Evolutionary conservation across 2,329 filamentous ascomycete genomes (phyloP), one percentile per base, ranked within the genome.

Genomic region (Seiridium unicorne): DNA sequence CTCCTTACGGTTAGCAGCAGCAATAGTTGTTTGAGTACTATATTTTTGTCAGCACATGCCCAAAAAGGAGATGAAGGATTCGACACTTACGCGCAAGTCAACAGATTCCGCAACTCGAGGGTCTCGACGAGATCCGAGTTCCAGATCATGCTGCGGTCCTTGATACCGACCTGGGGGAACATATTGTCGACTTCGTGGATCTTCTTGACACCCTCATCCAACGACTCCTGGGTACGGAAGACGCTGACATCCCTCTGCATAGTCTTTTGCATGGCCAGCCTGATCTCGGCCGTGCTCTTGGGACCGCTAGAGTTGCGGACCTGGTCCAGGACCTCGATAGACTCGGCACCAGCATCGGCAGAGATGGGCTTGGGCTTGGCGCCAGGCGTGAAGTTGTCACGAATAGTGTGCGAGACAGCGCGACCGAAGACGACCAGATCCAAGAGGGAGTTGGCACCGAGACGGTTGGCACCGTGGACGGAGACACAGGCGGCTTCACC

Each of bases 71-170:
- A 26, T 26, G 18, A 26, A 1, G 18, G 18, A 26, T 26, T 26
- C 18, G 18, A 55, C 64, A 90, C 89, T 81, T 88, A 92, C 87
- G 93, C 94, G 88, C 95, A 98, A 72, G 95, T 98, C 74, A 99
- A 82, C 72, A 99, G 79, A 79, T 99, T 99, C 73, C 93, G 87
- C 73, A 98, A 84, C 81, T 99, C 95, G 60, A 99, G 87, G 6
- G 94, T 96, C 85, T 98, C 94, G 63, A 97, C 92, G 44, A 98
- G 87, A 73, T 98, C 94, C 32, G 91, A 93, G 88, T 98, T 98
- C 94, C 94, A 98, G 83, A 98, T 98, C 94, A 98, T 97, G 85
- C 92, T 96, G 78, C 95, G 91, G 79, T 98, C 94, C 87, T 97
- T 96, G 81, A 92, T 97, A 72, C 92, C 92, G 69, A 98, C 89